Evolutionary conservation across 2,329 filamentous ascomycete species (phyloP), one percentile per base, ranked within the genome.

Genomic region (Pseudocercospora eumusae): DNA sequence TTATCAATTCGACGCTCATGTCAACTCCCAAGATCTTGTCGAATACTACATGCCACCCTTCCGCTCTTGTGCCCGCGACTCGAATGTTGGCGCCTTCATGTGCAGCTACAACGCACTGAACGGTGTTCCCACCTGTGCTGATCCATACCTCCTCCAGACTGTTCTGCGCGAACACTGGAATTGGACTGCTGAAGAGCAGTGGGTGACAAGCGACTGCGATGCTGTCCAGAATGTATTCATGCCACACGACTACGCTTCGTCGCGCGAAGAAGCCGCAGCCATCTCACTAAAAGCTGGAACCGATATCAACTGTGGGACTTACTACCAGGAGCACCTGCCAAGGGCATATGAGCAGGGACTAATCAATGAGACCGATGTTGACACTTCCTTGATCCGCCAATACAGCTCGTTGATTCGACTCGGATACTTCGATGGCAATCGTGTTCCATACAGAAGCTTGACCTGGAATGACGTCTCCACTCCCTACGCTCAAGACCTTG

Each of bases 31-130:
- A 66, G 88, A 91, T 63, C 75, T 90, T 4, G 80, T 83, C 0
- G 87, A 89, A 68, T 90, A 89, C 74, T 90, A 88, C 69, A 79
- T 88, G 44, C 86, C 84, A 0, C 82, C 86, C 0, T 90, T 90
- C 75, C 79, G 87, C 69, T 81, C 70, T 28, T 80, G 78, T 57
- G 78, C 77, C 0, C 66, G 78, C 60, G 78, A 80, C 62, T 75
- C 76, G 0, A 77, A 79, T 42, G 78, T 79, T 20, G 78, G 77
- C 4, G 80, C 72, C 18, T 76, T 80, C 81, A 71, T 89, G 87
- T 72, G 84, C 60, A 56, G 36, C n/a, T 66, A 67, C 71, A 87
- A 90, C 65, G 77, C 85, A 0, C 79, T 90, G 44, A 88, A 90
- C 60, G 88, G 88, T 0, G 80, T 86, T 0, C 87, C 88, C 0